Base-by-base conservation (phyloP, 208 protist species). In the Leishmania mexicana region DNA sequence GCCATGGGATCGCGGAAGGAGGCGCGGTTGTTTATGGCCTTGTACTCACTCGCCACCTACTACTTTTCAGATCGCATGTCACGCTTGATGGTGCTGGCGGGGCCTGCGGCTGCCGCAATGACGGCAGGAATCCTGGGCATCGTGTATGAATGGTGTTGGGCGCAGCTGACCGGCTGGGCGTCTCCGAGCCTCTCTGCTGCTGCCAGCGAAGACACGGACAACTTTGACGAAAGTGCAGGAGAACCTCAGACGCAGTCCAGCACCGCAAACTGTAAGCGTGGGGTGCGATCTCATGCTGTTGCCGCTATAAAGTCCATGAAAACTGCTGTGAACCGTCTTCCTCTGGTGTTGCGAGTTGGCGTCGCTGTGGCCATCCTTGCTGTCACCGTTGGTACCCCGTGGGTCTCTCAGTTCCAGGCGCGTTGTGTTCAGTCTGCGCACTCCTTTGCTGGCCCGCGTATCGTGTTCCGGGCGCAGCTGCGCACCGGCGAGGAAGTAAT, bases 401-500 rank as follows among this genome's bases (percentile, higher is more conserved):
- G 28, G 19, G 54, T 58, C 54, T 58, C 15, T 58, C 19, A 58
- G 54, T 58, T 58, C 21, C 54, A 58, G 54, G 54, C 11, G 0
- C 51, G 51, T 28, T 54, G 51, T 17, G 15, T 54, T 54, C 51
- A 54, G 17, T 54, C 51, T 54, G 10, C 51, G 5, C 5, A 58
- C 53, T 58, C 53, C 53, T 58, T 58, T 13, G 11, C 53, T 13
- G 19, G 53, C 11, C 53, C 53, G 19, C 53, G 19, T 13, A 28
- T 58, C 17, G 0, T 58, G 53, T 58, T 28, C 53, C 53, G 17
- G 19, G 8, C 53, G 3, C 8, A 21, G 11, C 11, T 58, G 53
- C 1, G 53, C 47, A 10, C 47, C 15, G 53, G 53, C 11, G 1
- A 58, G 53, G 38, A 78, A 11, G 79, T 97, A 21, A 49, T 99